phyloP scores from a whole-genome alignment of 768 basidiomycete genomes.

The Calocybe cyanea region DNA sequence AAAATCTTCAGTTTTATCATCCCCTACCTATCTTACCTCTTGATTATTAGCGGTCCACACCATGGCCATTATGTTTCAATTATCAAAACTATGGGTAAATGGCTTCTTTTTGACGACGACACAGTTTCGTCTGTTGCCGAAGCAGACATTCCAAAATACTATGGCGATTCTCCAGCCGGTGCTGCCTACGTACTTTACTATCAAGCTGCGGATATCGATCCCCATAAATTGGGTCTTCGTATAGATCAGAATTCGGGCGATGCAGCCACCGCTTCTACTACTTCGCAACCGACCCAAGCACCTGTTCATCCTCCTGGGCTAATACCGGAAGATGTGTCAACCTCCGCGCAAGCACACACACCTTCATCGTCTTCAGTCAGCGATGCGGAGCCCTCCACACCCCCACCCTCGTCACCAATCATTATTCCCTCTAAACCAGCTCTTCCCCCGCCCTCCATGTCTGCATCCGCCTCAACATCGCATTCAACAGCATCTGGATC shows the following conservation, averaged over 20 bases:
- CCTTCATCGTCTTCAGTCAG: constrained; percentile 6
- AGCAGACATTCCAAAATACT: constrained; percentile 87
- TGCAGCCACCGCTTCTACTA: neutral
- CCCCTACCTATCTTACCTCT: neutral
- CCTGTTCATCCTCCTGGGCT: constrained; percentile 10
- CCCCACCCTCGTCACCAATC: neutral
- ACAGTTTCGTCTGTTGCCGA: constrained; percentile 86
- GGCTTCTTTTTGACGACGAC: constrained; percentile 97
- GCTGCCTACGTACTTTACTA: constrained; percentile 97
- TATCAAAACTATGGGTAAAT: constrained; percentile 78
- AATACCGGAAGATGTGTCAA: constrained; percentile 5
- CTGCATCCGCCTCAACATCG: neutral
- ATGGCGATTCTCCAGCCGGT: constrained; percentile 84
- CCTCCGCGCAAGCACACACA: constrained; percentile 6
- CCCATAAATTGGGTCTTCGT: constrained; percentile 64
- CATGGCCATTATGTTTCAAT: constrained; percentile 98
- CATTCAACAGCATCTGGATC: constrained; percentile 10
- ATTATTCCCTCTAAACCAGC: neutral
- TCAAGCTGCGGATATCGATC: constrained; percentile 86
- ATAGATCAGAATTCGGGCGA: constrained; percentile 1
- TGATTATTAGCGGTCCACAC: constrained; percentile 77
- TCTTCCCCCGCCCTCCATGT: neutral
- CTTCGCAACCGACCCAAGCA: neutral
- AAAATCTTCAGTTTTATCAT: neutral
- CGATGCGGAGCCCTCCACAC: neutral